A percentile compares a stretch with the other conserved stretches of the same genome.
phyloP scores from a whole-genome alignment of 2,329 filamentous ascomycete species.

The Aureobasidium namibiae region DNA sequence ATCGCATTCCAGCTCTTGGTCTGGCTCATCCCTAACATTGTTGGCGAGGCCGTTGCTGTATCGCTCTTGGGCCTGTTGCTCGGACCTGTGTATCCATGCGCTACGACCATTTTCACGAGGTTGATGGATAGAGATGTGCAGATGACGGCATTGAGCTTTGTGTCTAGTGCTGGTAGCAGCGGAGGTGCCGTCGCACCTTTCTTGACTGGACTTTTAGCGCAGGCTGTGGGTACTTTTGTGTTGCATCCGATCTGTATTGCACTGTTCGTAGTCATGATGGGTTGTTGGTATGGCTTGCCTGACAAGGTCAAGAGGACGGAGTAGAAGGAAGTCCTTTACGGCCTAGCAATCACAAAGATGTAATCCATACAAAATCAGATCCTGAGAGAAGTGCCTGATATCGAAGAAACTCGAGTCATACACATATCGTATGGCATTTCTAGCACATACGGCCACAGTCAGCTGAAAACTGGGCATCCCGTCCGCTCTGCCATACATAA shows the following conservation, averaged over 20 bases:
- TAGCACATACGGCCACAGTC: no score
- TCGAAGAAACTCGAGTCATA: no score
- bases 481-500: no score
- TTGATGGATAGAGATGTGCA: constrained; percentile 52
- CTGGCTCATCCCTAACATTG: constrained; percentile 69
- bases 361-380: no score
- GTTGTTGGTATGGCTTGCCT: constrained; percentile 57
- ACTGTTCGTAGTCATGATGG: constrained; percentile 56
- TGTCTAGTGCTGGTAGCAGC: constrained; percentile 60
- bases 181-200: constrained; percentile 63
- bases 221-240: constrained; percentile 55
- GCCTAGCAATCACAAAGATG: no score
- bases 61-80: constrained; percentile 63
- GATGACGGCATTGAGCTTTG: constrained; percentile 57
- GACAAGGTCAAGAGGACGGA: constrained; percentile 51
- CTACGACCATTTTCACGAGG: constrained; percentile 55
- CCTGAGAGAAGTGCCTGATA: no score
- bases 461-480: no score
- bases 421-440: no score
- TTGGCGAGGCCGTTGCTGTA: constrained; percentile 44
- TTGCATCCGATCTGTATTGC: constrained; percentile 59
- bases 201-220: constrained; percentile 55
- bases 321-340: constrained; percentile 27
- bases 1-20: constrained; percentile 65
- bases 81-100: constrained; percentile 72